A percentile compares a stretch with the other conserved stretches of the same genome.
Evolutionary conservation across 2,329 filamentous ascomycete genomes (phyloP).

Genomic region (Aspergillus novofumigatus): DNA sequence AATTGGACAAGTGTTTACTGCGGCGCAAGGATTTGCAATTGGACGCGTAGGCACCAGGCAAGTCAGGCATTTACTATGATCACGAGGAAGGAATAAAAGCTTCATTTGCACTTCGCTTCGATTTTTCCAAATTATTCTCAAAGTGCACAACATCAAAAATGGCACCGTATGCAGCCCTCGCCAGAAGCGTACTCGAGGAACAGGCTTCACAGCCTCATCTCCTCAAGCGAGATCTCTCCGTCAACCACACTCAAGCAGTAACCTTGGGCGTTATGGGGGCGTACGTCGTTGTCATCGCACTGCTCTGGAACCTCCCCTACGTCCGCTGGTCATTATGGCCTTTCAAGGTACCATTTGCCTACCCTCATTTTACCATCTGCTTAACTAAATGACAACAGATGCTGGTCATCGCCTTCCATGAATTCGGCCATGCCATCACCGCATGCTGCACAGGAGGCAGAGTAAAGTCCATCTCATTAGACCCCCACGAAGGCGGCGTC

Average conservation of each 20-base stretch:
- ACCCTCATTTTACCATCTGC: background rate
- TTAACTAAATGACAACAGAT: conserved; percentile 48
- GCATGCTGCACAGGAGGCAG: conserved; percentile 68
- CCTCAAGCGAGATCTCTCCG: conserved; percentile 52
- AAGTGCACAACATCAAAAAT: conserved; percentile 12
- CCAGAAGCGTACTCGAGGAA: conserved; percentile 17
- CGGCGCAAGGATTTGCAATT: background rate
- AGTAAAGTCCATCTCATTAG: conserved; percentile 70
- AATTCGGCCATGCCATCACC: conserved; percentile 70
- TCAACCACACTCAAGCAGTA: conserved; percentile 65
- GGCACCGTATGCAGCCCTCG: conserved; percentile 23
- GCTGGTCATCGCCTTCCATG: conserved; percentile 79
- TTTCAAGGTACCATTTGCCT: conserved; percentile 60
- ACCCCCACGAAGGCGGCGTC: conserved; percentile 72
- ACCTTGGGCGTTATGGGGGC: conserved; percentile 67
- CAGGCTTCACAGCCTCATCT: conserved; percentile 28
- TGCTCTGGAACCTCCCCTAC: conserved; percentile 77
- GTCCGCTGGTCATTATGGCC: conserved; percentile 72
- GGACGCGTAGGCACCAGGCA: conserved; percentile 12
- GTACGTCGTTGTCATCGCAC: conserved; percentile 69
- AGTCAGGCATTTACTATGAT: conserved; percentile 2
- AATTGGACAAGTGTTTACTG: conserved; percentile 15
- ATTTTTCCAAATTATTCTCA: no score
- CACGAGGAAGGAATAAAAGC: conserved; percentile 1
- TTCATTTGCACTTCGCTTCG: background rate